These are phyloP conservation scores for Phoenix dactylifera DNA, from an alignment of 176 grass and related monocot genomes.

Conservation along the genomic window DNA sequence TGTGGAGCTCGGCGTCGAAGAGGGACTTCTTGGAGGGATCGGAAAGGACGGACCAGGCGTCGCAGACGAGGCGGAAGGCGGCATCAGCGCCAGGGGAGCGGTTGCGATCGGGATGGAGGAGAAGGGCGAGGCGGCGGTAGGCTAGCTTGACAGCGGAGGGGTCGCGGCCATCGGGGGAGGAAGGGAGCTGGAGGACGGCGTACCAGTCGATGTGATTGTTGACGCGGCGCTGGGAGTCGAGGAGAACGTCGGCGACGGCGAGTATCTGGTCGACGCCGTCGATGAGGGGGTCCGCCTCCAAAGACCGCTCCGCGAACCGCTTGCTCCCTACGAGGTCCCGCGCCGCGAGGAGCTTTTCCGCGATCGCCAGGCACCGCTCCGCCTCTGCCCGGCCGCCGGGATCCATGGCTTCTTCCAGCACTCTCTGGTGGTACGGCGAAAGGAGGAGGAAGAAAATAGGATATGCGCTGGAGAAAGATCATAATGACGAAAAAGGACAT, in stretches of 20 bases:
- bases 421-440: too few species aligned
- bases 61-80: constrained; percentile 36
- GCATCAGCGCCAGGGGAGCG: constrained; percentile 27
- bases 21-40: constrained; percentile 28
- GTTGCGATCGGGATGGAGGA: constrained; percentile 35
- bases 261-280: constrained; percentile 23
- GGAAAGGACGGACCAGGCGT: constrained; percentile 39
- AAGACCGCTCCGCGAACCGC: constrained; percentile 12
- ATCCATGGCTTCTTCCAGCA: too few species aligned
- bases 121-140: constrained; percentile 53
- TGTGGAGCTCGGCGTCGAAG: constrained; percentile 4
- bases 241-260: constrained; percentile 27
- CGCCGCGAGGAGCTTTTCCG: constrained; percentile 5
- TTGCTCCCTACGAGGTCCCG: constrained; percentile 18
- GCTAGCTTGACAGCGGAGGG: constrained; percentile 18
- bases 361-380: constrained; percentile 7
- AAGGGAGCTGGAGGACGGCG: constrained; percentile 49
- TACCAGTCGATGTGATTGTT: constrained; percentile 27
- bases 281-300: constrained; percentile 16
- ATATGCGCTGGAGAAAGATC: too few species aligned
- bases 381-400: not conserved
- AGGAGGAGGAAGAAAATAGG: too few species aligned
- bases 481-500: too few species aligned
- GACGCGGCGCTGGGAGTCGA: constrained; percentile 4
- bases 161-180: constrained; percentile 13